phyloP scores from a whole-genome alignment of 1,284 basidiomycete genomes.

The Melampsora americana region DNA sequence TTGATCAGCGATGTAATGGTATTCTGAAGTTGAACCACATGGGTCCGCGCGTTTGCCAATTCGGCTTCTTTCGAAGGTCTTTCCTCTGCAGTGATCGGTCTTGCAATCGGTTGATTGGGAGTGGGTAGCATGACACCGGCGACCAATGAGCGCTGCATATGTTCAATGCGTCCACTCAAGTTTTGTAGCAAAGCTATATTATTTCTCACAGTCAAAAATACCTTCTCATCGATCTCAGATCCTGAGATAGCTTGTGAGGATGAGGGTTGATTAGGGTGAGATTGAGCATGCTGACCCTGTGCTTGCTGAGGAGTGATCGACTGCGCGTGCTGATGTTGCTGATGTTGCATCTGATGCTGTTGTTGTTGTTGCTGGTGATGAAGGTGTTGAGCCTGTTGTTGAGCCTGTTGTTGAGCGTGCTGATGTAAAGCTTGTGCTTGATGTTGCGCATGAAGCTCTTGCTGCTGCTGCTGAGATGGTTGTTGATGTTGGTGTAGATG shows the following conservation, averaged over 20 bases:
- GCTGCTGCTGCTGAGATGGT: conserved; percentile 2
- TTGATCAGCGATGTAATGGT: conserved; percentile 12
- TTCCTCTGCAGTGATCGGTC: conserved; percentile 33
- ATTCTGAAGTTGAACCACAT: background rate
- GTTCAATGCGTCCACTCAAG: conserved; percentile 6
- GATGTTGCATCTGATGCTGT: background rate
- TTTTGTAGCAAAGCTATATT: conserved; percentile 3
- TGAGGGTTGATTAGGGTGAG: conserved; percentile 5
- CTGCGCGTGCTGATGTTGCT: background rate
- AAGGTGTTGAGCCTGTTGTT: no score
- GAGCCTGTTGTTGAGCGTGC: background rate
- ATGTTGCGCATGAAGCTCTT: conserved; percentile 21
- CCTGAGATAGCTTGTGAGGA: conserved; percentile 12
- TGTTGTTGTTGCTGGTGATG: conserved; percentile 9
- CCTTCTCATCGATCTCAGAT: conserved; percentile 21
- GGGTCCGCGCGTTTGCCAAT: conserved; percentile 16
- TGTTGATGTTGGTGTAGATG: conserved; percentile 20
- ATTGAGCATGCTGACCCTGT: conserved; percentile 15
- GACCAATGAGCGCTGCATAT: conserved; percentile 14
- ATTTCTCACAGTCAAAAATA: conserved; percentile 5
- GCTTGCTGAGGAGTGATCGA: background rate
- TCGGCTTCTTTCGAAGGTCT: conserved; percentile 12
- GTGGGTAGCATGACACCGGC: conserved; percentile 19
- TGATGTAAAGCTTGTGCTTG: conserved; percentile 7
- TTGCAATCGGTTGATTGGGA: conserved; percentile 2